These are phyloP conservation scores for Saksenaea vasiformis DNA, from an alignment of 371 early-diverging fungal species.

Conservation along the genomic window DNA sequence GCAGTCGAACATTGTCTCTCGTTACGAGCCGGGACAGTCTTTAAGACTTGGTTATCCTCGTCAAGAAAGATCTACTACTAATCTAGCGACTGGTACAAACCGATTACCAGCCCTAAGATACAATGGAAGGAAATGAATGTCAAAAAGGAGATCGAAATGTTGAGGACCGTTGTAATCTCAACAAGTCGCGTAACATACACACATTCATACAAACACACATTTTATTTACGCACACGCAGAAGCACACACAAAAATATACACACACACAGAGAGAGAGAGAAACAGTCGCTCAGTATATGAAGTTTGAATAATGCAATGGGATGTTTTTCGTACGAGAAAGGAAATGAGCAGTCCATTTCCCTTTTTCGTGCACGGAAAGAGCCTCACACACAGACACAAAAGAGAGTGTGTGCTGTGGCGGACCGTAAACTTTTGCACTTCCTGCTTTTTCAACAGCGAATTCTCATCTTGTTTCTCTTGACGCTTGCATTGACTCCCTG, in stretches of 20 bases:
- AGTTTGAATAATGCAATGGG: background rate
- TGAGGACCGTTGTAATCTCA: background rate
- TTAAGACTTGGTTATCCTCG: background rate
- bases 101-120: background rate
- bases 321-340: background rate
- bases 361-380: background rate
- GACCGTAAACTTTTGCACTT: constrained; percentile 6
- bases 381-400: no score
- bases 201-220: no score
- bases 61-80: background rate
- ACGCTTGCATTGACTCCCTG: background rate
- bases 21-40: no score
- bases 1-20: background rate
- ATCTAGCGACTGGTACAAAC: background rate
- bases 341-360: background rate
- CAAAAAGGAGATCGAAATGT: background rate
- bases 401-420: background rate
- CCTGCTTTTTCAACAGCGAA: background rate
- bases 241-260: background rate
- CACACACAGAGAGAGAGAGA: background rate
- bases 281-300: background rate
- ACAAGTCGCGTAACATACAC: background rate
- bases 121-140: background rate
- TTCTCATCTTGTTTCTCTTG: constrained; percentile 1
- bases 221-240: background rate